These are phyloP conservation scores for Sedum album DNA, from an alignment of 164 flowering plant species.

Conservation along the genomic window DNA sequence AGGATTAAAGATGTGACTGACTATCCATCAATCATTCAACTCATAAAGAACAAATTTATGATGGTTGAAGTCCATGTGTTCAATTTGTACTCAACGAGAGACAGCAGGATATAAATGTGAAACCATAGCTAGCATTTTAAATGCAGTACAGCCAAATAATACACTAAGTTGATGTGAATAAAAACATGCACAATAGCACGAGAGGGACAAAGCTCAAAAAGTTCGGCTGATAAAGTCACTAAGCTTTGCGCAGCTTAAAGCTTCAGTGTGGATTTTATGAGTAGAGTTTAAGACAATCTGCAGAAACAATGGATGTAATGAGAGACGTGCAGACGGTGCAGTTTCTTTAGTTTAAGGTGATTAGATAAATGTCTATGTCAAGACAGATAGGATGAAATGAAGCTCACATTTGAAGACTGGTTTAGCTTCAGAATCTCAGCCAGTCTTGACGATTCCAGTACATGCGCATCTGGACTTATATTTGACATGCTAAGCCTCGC, in stretches of 20 bases:
- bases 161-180: too few species aligned
- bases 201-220: too few species aligned
- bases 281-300: background rate
- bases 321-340: background rate
- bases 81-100: too few species aligned
- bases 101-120: too few species aligned
- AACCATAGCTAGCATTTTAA: too few species aligned
- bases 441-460: background rate
- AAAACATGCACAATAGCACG: too few species aligned
- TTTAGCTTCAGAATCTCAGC: background rate
- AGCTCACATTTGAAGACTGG: background rate
- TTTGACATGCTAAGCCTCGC: background rate
- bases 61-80: too few species aligned
- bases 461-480: background rate
- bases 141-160: too few species aligned
- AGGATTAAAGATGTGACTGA: too few species aligned
- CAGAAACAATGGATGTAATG: background rate
- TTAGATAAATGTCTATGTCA: background rate
- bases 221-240: background rate
- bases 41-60: too few species aligned
- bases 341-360: background rate
- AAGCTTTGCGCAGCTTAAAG: background rate
- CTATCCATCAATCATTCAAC: too few species aligned
- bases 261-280: background rate
- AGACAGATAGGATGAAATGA: background rate